Evolutionary conservation across 208 protist species (phyloP), one percentile per base, ranked within the genome.

Genomic region (Herpetomonas muscarum): DNA sequence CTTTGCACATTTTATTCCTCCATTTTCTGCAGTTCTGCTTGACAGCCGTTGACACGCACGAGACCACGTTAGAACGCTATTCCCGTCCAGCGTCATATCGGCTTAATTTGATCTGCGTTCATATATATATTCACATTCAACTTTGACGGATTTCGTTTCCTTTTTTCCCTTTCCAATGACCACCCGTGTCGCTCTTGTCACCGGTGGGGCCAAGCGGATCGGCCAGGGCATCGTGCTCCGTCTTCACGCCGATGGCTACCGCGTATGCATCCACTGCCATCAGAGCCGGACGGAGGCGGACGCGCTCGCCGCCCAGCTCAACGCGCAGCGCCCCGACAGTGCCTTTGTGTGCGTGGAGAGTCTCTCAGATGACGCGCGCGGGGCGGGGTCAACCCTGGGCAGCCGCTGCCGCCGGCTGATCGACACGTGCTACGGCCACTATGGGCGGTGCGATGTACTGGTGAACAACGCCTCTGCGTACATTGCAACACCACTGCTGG

Each of bases 391-490:
- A 36, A 22, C 70, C 21, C 67, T 86, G 1, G 34, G 51, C 25
- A 19, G 51, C 17, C 70, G 76, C 21, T 90, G 81, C 39, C 64
- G 59, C 1, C 61, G 19, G 1, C 50, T 90, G 30, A 37, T 90
- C 5, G 67, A 64, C 17, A 58, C 10, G 31, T 93, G 81, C 55
- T 80, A 79, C 57, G 21, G 32, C 15, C 41, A 52, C 15, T 89
- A 83, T 74, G 79, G 85, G 2, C 80, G 81, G 10, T 85, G 76
- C 50, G 85, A 93, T 50, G 81, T 84, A 29, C 64, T 93, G 30
- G 81, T 93, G n/a, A 93, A 93, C 69, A 93, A 87, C 59, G 85
- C 85, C 42, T 93, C 85, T 1, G 70, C 81, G 5, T 93, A 79
- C 52, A 83, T 76, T 46, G 76, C 85, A 21, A 87, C 81, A 0